Percentiles rank a stretch among this genome's conserved stretches.
phyloP scores from a whole-genome alignment of 2,329 filamentous ascomycete genomes.

The Claviceps quebecensis region DNA sequence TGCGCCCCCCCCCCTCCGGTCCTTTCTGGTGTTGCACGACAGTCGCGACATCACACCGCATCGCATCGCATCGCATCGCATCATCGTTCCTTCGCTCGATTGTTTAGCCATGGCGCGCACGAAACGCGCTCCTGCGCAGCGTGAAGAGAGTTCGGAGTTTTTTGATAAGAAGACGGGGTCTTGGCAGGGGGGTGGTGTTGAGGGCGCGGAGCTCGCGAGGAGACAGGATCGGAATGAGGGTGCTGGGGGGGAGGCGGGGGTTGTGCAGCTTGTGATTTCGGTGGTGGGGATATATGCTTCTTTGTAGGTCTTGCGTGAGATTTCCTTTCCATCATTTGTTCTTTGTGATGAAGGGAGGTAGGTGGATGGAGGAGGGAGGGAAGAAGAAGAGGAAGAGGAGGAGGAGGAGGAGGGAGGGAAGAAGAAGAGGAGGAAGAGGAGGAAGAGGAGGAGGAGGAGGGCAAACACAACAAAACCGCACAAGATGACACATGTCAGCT shows the following conservation, averaged over 20 bases:
- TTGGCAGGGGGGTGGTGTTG: constrained; percentile 21
- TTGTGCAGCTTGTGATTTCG: constrained; percentile 67
- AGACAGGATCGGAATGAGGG: not conserved
- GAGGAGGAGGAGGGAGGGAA: not conserved
- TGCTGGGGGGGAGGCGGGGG: constrained; percentile 39
- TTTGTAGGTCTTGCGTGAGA: constrained; percentile 48
- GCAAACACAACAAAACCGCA: not conserved
- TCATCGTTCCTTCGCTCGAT: not conserved
- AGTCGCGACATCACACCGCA: not conserved
- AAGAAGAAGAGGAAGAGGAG: not conserved
- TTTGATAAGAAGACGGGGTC: constrained; percentile 33
- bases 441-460: not conserved
- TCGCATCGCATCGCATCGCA: not conserved
- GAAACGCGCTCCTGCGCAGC: constrained; percentile 55
- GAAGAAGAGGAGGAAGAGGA: not conserved
- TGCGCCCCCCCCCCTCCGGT: too few relatives aligned
- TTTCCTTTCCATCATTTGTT: not conserved
- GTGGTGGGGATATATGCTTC: constrained; percentile 94
- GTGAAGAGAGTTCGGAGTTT: constrained; percentile 53
- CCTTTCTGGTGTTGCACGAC: not conserved
- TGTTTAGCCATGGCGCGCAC: constrained; percentile 47
- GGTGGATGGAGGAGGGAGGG: too few relatives aligned
- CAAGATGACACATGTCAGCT: not conserved
- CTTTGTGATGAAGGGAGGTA: not conserved
- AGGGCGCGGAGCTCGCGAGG: constrained; percentile 13